These are phyloP conservation scores for Puccinia brachypodii DNA, from an alignment of 1,284 basidiomycete species.

Conservation along the genomic window DNA sequence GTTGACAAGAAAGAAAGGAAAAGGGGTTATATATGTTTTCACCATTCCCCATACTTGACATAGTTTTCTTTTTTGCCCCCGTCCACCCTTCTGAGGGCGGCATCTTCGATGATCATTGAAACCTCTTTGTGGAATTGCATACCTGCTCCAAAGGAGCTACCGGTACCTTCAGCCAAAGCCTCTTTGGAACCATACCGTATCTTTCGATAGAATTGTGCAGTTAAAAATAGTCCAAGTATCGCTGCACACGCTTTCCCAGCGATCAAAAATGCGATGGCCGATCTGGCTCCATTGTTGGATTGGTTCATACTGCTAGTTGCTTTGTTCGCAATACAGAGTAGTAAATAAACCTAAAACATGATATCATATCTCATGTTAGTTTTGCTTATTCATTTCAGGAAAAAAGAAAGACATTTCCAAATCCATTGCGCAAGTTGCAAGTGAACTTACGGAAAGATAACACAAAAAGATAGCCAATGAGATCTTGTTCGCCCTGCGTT, in stretches of 20 bases:
- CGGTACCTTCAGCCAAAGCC: slow-evolving; percentile 3
- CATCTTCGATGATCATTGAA: slow-evolving; percentile 18
- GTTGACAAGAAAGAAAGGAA: no score
- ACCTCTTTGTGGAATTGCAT: slow-evolving; percentile 35
- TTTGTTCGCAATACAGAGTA: slow-evolving; percentile 28
- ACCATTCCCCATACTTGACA: slow-evolving; percentile 17
- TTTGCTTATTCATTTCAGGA: not conserved
- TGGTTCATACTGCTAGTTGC: slow-evolving; percentile 9
- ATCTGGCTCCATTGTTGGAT: not conserved
- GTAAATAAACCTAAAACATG: slow-evolving; percentile 21
- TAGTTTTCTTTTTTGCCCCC: not conserved
- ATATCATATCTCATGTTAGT: not conserved
- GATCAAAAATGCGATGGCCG: not conserved
- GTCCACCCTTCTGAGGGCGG: not conserved
- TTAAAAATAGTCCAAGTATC: slow-evolving; percentile 10
- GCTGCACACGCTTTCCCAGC: slow-evolving; percentile 11
- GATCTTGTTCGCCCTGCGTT: slow-evolving; percentile 25
- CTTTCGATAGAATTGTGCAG: slow-evolving; percentile 17
- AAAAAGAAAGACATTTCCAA: not conserved
- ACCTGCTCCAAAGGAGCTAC: slow-evolving; percentile 21
- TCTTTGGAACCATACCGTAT: not conserved
- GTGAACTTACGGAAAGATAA: slow-evolving; percentile 28
- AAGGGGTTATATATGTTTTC: no score
- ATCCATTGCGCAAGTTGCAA: no score
- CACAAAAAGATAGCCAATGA: slow-evolving; percentile 28